Evolutionary conservation across 2,329 filamentous ascomycete species (phyloP), one percentile per base, ranked within the genome.

Genomic region (Waltergamsia citrina): DNA sequence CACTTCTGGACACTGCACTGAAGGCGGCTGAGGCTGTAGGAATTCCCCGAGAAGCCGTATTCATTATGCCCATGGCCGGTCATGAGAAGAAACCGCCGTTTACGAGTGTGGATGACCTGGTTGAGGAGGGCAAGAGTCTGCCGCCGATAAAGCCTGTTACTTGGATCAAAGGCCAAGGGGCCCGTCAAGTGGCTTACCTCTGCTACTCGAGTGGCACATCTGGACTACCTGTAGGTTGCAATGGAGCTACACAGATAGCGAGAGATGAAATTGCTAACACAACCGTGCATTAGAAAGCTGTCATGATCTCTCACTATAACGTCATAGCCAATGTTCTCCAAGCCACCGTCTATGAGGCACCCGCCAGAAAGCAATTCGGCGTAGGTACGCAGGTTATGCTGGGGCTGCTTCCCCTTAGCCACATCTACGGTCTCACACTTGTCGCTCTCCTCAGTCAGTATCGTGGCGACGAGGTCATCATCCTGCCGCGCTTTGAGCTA

Each of bases 181-280:
- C 71, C 23, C 72, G 74, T 35, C 78, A 81, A 46, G 76, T 76
- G 6, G 81, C 85, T 0, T 90, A 83, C 50, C 64, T 93, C 29
- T 87, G 81, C 59, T 88, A 85, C 53, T 86, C 81, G 0, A 85
- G 78, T 51, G 84, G 84, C 15, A 90, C 84, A 2, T 87, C 82
- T 9, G 84, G 84, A 4, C 59, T 88, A 24, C 84, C 84, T 12
- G 79, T 82, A 63, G 47, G 67, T 43, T 8, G 15, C 31, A 19
- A 16, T 11, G 11, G 14, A 5, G 4, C 1, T 2, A 2, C 15
- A 7, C 17, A 10, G 18, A 35, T 44, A 24, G 50, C 32, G n/a
- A 17, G 15, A 19, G 14, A 33, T 11, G n/a, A 25, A 14, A 24
- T 19, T 17, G 14, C 30, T 32, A 7, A 33, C 18, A 6, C 16